Evolutionary conservation across 164 flowering plant genomes (phyloP).

Genomic region (Paratinospora sagittata): DNA sequence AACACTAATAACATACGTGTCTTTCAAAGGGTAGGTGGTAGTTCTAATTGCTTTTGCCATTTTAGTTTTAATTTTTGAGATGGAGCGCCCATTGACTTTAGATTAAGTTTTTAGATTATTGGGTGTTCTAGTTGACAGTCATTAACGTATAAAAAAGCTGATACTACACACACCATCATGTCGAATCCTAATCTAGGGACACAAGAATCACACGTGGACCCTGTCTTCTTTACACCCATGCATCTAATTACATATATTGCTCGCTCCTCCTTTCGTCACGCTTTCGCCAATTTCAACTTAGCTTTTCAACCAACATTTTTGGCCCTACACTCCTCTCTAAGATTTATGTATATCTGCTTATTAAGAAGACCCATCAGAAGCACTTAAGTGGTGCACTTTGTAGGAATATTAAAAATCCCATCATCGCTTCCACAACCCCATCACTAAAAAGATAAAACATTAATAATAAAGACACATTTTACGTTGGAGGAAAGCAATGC

Average conservation of each 20-base stretch:
- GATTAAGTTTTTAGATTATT: conserved; percentile 8
- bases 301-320: conserved; percentile 11
- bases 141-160: conserved; percentile 19
- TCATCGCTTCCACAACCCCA: conserved; percentile 16
- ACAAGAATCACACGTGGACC: conserved; percentile 31
- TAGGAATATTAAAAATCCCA: conserved; percentile 18
- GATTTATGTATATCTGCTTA: background rate
- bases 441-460: background rate
- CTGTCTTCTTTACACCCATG: conserved; percentile 18
- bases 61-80: background rate
- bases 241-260: conserved; percentile 26
- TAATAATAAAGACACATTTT: conserved; percentile 18
- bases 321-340: conserved; percentile 11
- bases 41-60: background rate
- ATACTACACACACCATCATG: conserved; percentile 16
- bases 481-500: conserved; percentile 62
- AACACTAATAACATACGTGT: too few relatives aligned
- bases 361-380: conserved; percentile 20
- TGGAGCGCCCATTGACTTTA: conserved; percentile 30
- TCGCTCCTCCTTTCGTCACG: conserved; percentile 42
- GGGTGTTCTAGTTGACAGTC: conserved; percentile 22
- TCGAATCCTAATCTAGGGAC: conserved; percentile 25
- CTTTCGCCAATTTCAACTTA: conserved; percentile 43
- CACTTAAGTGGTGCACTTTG: conserved; percentile 49
- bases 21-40: too few relatives aligned